Base-by-base conservation (phyloP, 345 rosid species). In the Viola odorata region DNA sequence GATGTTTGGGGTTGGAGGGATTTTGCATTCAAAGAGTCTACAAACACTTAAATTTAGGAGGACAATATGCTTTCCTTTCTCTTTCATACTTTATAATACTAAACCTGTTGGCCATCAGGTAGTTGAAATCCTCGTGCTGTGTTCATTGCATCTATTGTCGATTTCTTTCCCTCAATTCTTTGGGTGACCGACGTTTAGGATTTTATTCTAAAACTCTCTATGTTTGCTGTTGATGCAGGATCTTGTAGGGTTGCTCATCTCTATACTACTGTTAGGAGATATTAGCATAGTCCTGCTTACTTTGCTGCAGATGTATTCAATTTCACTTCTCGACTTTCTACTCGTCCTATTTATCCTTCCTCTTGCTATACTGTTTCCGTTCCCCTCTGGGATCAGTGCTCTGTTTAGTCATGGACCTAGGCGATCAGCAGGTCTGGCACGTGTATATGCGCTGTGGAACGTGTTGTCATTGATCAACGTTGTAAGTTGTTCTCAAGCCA, bases 51-150 rank as follows among this genome's bases (percentile, higher is more conserved):
- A 85, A 77, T 74, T 77, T 63, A 78, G 79, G 71, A 79, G 71
- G 68, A 62, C 77, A 42, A 67, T 86, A 41, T 71, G 78, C 63
- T 81, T 68, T 57, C 91, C 87, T 61, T 59, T 81, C 44, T 81
- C 95, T 61, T 81, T 83, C 67, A 16, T 91, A 16, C 75, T 86
- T 58, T 76, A 71, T 61, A 88, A 84, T 77, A 75, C 90, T 58
- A 88, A 85, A 69, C 98, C 98, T 53, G 73, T 84, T 70, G 91
- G 98, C 56, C 98, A 88, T 78, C 98, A 88, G 96, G 96, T 91
- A 81, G 49, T 72, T 58, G 11, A 42, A 56, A 41, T 76, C 32
- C 51, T 56, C 50, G 44, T 12, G 37, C 14, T 45, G 16, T 16
- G 9, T 45, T 57, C 64, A 44, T 62, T 59, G 36, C 64, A 3